Evolutionary conservation across 2,329 filamentous ascomycete species (phyloP).

Genomic region (Trichoderma oligosporum): DNA sequence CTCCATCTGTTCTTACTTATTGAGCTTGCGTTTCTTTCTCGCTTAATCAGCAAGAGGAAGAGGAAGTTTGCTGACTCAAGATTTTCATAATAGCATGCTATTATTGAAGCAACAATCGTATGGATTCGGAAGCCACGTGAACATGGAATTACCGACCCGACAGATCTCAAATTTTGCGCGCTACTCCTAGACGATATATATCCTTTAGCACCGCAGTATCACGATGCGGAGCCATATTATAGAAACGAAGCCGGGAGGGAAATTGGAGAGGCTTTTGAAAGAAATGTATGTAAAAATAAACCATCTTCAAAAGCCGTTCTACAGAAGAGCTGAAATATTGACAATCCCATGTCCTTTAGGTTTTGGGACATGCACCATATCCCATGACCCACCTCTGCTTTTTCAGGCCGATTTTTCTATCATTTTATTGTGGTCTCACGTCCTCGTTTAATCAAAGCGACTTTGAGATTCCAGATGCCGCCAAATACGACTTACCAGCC

Average conservation of each 20-base stretch:
- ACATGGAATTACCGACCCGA: conserved; percentile 19
- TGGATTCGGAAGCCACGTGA: conserved; percentile 23
- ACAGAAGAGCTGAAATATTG: neutral
- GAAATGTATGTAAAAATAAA: conserved; percentile 20
- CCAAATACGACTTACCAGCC: neutral
- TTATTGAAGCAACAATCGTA: conserved; percentile 2
- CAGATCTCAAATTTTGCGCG: conserved; percentile 18
- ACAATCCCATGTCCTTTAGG: conserved; percentile 13
- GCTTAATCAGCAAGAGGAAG: neutral
- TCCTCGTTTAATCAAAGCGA: neutral
- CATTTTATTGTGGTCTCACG: conserved; percentile 5
- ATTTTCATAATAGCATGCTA: conserved; percentile 23
- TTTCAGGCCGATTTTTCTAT: conserved; percentile 21
- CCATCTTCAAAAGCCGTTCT: too few relatives aligned
- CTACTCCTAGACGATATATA: conserved; percentile 16
- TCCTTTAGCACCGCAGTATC: neutral
- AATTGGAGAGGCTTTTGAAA: conserved; percentile 27
- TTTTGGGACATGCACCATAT: conserved; percentile 26
- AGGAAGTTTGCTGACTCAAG: neutral
- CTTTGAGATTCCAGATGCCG: neutral
- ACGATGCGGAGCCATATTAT: conserved; percentile 24
- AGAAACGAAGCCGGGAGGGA: conserved; percentile 26
- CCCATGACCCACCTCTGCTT: conserved; percentile 11
- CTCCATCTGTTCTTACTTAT: too few relatives aligned
- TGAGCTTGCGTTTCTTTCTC: neutral